phyloP scores from a whole-genome alignment of 2,329 filamentous ascomycete species.

The Thelonectria discophora region DNA sequence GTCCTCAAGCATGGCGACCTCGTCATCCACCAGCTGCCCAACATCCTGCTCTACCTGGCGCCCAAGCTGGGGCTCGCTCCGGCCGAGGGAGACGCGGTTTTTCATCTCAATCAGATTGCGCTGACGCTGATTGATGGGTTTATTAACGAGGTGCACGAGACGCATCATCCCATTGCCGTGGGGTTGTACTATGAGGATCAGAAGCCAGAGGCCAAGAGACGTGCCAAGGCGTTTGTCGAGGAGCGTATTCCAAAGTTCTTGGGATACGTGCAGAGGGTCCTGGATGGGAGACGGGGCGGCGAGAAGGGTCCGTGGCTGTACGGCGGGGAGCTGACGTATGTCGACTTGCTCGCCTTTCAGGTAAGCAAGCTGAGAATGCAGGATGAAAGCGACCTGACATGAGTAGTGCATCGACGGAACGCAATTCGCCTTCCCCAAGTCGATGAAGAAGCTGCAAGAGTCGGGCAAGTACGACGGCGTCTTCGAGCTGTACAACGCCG shows the following conservation, averaged over 20 bases:
- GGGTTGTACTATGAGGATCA: constrained; percentile 77
- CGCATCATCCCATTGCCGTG: constrained; percentile 74
- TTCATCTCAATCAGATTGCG: constrained; percentile 68
- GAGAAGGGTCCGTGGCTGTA: constrained; percentile 72
- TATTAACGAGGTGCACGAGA: constrained; percentile 76
- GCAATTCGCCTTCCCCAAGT: constrained; percentile 75
- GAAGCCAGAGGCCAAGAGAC: constrained; percentile 69
- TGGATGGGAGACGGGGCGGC: constrained; percentile 63
- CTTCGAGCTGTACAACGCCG: constrained; percentile 70
- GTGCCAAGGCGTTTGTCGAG: constrained; percentile 65
- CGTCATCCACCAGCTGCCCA: constrained; percentile 73
- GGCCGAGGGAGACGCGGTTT: constrained; percentile 54
- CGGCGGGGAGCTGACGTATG: constrained; percentile 71
- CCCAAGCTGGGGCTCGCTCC: constrained; percentile 65
- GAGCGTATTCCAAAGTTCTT: constrained; percentile 77
- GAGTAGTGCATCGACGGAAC: constrained; percentile 64
- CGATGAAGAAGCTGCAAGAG: constrained; percentile 63
- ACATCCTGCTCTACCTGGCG: constrained; percentile 77
- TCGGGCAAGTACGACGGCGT: constrained; percentile 67
- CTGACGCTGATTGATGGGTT: constrained; percentile 77
- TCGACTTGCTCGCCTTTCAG: constrained; percentile 79
- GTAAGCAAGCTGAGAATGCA: constrained; percentile 48
- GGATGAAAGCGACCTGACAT: constrained; percentile 10
- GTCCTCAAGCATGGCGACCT: constrained; percentile 70
- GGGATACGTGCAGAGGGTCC: constrained; percentile 72